A percentile compares a stretch with the other conserved stretches of the same genome.
Conservation (phyloP, 2,329 filamentous ascomycete genomes). For the Aspergillus uvarum region DNA sequence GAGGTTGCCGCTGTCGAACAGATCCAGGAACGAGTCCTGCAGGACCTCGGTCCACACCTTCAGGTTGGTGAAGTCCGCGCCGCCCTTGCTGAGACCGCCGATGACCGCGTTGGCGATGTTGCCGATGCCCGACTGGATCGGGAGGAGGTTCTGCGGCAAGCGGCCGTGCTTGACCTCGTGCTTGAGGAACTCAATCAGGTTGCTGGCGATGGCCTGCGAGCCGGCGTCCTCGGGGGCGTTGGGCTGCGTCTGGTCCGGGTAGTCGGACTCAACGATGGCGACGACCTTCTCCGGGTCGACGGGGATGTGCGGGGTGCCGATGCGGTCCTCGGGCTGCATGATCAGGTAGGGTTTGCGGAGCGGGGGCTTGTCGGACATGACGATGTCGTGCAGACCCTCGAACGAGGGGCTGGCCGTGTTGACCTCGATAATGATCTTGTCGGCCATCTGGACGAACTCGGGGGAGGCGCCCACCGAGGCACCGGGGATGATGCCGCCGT, state of each 20-base stretch:
- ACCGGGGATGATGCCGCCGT: constrained; percentile 84
- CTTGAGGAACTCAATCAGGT: constrained; percentile 82
- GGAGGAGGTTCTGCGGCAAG: constrained; percentile 72
- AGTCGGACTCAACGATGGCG: constrained; percentile 80
- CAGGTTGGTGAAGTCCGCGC: constrained; percentile 79
- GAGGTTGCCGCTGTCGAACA: constrained; percentile 83
- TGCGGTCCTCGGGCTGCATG: constrained; percentile 81
- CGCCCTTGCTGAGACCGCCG: constrained; percentile 70
- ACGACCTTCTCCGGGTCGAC: constrained; percentile 82
- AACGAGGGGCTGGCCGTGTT: constrained; percentile 84
- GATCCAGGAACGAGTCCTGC: constrained; percentile 88
- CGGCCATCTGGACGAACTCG: constrained; percentile 84
- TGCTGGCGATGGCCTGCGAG: constrained; percentile 70
- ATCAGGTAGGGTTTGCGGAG: constrained; percentile 80
- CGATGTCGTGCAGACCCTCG: constrained; percentile 87
- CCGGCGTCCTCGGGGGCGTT: constrained; percentile 74
- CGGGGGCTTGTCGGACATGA: constrained; percentile 81
- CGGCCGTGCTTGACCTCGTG: constrained; percentile 79
- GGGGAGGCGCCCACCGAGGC: constrained; percentile 82
- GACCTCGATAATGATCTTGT: constrained; percentile 91
- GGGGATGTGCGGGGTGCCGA: constrained; percentile 78
- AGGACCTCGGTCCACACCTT: constrained; percentile 94
- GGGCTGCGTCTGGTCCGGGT: constrained; percentile 71
- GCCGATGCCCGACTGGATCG: constrained; percentile 83
- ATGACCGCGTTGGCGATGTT: constrained; percentile 93